Evolutionary conservation across 345 rosid species (phyloP).

Genomic region (Citrus reticulata): DNA sequence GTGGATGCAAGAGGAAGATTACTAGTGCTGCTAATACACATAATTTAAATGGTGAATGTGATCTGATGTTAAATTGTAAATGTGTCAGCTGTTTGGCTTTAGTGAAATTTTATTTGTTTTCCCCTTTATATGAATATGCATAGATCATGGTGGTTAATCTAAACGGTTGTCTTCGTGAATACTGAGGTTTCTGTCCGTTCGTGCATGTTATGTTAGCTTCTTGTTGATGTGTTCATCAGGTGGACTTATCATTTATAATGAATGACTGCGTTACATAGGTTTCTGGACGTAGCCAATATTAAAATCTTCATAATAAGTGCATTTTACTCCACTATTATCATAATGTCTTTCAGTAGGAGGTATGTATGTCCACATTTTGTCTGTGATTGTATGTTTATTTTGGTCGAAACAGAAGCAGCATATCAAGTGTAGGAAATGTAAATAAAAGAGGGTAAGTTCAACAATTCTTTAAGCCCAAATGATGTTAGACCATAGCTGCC

Average conservation of each 20-base stretch:
- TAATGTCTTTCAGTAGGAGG: not conserved
- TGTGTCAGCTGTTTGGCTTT: not conserved
- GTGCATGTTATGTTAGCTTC: not conserved
- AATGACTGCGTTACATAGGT: not conserved
- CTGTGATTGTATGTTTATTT: not conserved
- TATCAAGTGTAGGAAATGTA: too few species aligned
- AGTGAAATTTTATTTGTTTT: not conserved
- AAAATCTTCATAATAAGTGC: not conserved
- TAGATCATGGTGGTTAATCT: not conserved
- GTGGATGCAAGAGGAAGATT: not conserved
- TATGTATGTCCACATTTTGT: not conserved
- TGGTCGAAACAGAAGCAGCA: too few species aligned
- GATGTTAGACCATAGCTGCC: too few species aligned
- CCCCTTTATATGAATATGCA: not conserved
- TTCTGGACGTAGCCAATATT: not conserved
- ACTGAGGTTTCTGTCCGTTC: not conserved
- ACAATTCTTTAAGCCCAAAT: too few species aligned
- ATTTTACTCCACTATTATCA: not conserved
- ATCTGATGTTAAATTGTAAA: not conserved
- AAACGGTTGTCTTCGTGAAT: not conserved
- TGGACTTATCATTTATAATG: not conserved
- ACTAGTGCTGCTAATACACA: not conserved
- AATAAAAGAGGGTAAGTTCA: too few species aligned
- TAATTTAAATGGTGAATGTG: not conserved
- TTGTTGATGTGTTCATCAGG: not conserved